These are phyloP conservation scores for Leishmania martiniquensis DNA, from an alignment of 208 protist genomes.

Conservation along the genomic window DNA sequence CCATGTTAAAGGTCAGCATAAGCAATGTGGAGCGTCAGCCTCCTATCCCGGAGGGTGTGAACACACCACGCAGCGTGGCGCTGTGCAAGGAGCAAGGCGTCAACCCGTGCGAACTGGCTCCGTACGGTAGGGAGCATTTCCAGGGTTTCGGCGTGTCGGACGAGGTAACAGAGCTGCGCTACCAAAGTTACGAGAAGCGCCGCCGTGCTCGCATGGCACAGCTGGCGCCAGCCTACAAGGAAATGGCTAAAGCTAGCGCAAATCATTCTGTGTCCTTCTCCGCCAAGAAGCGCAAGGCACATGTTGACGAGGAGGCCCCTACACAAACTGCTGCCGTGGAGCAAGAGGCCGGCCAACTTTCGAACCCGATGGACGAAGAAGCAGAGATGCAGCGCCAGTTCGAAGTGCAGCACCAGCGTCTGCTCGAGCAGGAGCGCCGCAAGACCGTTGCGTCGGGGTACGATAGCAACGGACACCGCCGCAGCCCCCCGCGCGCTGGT, in stretches of 20 bases:
- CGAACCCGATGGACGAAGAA: slow-evolving; percentile 26
- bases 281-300: not conserved
- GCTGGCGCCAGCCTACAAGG: slow-evolving; percentile 39
- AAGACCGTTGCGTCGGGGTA: slow-evolving; percentile 21
- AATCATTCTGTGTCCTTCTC: not conserved
- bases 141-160: slow-evolving; percentile 37
- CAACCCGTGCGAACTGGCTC: slow-evolving; percentile 52
- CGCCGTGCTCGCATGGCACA: slow-evolving; percentile 54
- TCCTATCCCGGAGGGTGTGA: slow-evolving; percentile 58
- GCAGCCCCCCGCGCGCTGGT: slow-evolving; percentile 3
- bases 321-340: not conserved
- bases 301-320: not conserved
- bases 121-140: slow-evolving; percentile 54
- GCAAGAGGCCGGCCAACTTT: slow-evolving; percentile 5
- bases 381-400: slow-evolving; percentile 39
- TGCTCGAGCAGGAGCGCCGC: slow-evolving; percentile 32
- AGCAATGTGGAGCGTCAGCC: slow-evolving; percentile 50
- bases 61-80: slow-evolving; percentile 69
- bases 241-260: not conserved
- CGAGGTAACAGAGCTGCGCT: slow-evolving; percentile 56
- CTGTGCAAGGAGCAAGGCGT: slow-evolving; percentile 65
- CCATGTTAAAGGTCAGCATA: slow-evolving; percentile 35
- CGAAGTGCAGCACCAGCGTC: slow-evolving; percentile 34
- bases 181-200: slow-evolving; percentile 72
- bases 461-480: slow-evolving; percentile 14